Percentiles rank a stretch among this genome's conserved stretches.
These are phyloP conservation scores for Actinidia polygama DNA, from an alignment of 179 eudicot species.

Conservation along the genomic window DNA sequence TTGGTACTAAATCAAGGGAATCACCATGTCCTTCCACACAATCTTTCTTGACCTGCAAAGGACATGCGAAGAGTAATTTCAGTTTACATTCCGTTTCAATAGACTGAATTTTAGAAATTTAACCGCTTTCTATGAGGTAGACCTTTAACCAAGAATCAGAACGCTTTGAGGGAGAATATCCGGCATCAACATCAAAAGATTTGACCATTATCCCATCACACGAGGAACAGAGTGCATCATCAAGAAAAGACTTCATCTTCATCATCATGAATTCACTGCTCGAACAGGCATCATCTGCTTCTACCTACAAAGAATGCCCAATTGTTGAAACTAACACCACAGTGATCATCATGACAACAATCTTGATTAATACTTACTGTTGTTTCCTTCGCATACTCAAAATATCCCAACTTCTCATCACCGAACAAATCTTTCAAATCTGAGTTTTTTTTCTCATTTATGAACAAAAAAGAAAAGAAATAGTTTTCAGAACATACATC, in stretches of 20 bases:
- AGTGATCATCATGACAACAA: constrained; percentile 12
- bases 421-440: constrained; percentile 75
- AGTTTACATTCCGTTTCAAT: constrained; percentile 8
- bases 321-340: constrained; percentile 12
- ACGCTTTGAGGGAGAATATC: constrained; percentile 93
- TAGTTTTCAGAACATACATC: not conserved
- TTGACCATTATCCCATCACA: constrained; percentile 99
- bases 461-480: constrained; percentile 10
- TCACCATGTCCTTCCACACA: constrained; percentile 88
- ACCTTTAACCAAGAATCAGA: constrained; percentile 97
- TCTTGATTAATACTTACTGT: constrained; percentile 52
- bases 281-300: constrained; percentile 71
- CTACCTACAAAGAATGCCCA: constrained; percentile 55
- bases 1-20: constrained; percentile 94
- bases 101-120: not conserved
- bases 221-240: constrained; percentile 74
- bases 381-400: constrained; percentile 81
- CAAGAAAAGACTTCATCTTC: constrained; percentile 72
- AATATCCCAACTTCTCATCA: constrained; percentile 68
- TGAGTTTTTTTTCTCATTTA: constrained; percentile 37
- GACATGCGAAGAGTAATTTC: constrained; percentile 2
- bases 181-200: constrained; percentile 86
- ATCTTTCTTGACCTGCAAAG: constrained; percentile 88
- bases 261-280: constrained; percentile 64
- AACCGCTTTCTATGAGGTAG: not conserved